Base-by-base conservation (phyloP, 2,329 filamentous ascomycete species). In the Fusarium staphyleae region DNA sequence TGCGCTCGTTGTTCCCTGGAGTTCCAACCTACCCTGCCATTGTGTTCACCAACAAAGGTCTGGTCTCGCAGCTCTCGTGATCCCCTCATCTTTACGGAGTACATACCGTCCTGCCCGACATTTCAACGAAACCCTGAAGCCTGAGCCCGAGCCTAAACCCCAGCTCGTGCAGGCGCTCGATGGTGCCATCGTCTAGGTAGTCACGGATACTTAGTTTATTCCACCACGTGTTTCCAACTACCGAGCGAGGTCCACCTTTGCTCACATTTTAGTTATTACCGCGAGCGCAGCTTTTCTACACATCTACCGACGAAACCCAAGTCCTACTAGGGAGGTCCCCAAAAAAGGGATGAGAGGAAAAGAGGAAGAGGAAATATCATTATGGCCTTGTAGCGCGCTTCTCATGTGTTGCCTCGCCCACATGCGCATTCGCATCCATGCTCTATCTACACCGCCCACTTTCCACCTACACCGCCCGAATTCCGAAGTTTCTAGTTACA, bases 231-330 rank as follows among this genome's bases (percentile, higher is more conserved):
- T 9, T 24, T 12, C 29, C 48, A 61, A 61, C 57, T 60, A 44
- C 57, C 57, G 57, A 39, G 19, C 10, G 39, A 42, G 52, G 34
- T 57, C 57, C 57, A 61, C 55, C 22, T 24, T 16, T 48, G 42
- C 41, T 55, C 22, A 9, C 22, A 8, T 9, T 24, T 8, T 8
- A 24, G 7, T 24, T 8, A 24, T 24, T 24, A 8, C 22, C 22
- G 22, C 22, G 5, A 9, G 22, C 22, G 39, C 55, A 34, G 37
- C 37, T 44, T 50, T 10, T 2, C 35, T 9, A 26, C 22, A 39
- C 40, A 10, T 37, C 46, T 52, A 28, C 36, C 52, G 46, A 57
- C 9, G 8, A 3, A 12, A 24, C 26, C 19, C 14, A 30, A 24
- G 41, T 15, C 18, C 13, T 19, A 22, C 14, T 33, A 10, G n/a